These are phyloP conservation scores for Pistacia vera DNA, from an alignment of 345 rosid species.

Conservation along the genomic window DNA sequence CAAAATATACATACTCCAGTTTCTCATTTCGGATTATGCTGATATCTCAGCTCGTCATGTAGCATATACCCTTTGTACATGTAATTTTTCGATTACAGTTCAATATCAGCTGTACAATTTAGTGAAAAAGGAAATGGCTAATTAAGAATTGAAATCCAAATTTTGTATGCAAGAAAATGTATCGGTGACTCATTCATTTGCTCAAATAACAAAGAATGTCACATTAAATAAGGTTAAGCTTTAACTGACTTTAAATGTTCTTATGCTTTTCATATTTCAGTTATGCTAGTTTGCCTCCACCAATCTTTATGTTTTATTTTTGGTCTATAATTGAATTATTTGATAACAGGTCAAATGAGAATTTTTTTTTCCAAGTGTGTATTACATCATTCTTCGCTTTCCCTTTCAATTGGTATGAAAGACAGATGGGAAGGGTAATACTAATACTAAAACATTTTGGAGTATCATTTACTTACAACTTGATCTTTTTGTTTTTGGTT, in stretches of 20 bases:
- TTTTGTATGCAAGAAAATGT: neutral
- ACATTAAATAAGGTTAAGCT: neutral
- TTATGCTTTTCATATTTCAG: too few relatives aligned
- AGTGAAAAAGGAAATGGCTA: neutral
- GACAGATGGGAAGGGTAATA: too few relatives aligned
- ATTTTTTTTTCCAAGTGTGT: neutral
- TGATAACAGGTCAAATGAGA: neutral
- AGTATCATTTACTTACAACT: too few relatives aligned
- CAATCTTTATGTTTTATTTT: neutral
- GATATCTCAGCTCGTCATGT: neutral
- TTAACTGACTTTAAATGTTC: too few relatives aligned
- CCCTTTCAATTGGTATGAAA: too few relatives aligned
- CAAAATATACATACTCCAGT: neutral
- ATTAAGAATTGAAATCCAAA: neutral
- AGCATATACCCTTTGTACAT: slow-evolving; percentile 16
- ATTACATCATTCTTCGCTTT: too few relatives aligned
- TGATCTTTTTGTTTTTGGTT: too few relatives aligned
- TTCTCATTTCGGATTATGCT: neutral
- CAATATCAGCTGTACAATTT: slow-evolving; percentile 5
- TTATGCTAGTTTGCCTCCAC: too few relatives aligned
- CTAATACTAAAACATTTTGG: too few relatives aligned
- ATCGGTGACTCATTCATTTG: neutral
- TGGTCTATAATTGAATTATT: neutral
- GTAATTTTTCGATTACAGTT: neutral
- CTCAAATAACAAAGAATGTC: neutral